Evolutionary conservation across 1,284 basidiomycete genomes (phyloP), one percentile per base, ranked within the genome.

Genomic region (Hypsizygus ulmarius): DNA sequence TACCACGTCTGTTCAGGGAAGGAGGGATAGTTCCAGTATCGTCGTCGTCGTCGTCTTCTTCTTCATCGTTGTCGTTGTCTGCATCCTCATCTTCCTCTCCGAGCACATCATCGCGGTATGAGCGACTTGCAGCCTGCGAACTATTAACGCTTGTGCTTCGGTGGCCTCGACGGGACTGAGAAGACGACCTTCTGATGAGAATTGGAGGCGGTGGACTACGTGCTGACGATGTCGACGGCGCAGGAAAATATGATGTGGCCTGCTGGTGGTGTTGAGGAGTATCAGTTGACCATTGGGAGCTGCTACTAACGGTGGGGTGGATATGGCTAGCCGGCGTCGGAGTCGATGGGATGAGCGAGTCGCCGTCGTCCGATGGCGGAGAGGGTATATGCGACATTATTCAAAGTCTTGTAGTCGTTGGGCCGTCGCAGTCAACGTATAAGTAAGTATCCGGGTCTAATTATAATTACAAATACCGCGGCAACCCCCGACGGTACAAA

Each of bases 101-200:
- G 25, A 71, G 57, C 25, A 67, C 59, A 28, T 76, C 75, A 41
- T 82, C 79, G 42, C 69, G 69, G 52, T 72, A 67, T 3, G 65
- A 62, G 43, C 73, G 72, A 29, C 69, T 58, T 18, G 74, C 68
- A 7, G 70, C 71, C 41, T 72, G 75, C 12, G 78, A 77, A 56
- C 81, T 81, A 61, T 78, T 74, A 43, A 77, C 64, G 59, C 84
- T 86, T 14, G 76, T 74, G 61, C 83, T 87, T 58, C 84, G 74
- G 6, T 66, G 65, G 27, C 70, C 73, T 33, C 69, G 69, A 12
- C 69, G 65, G 1, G 79, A 77, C 47, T 74, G 71, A 6, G 69
- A 60, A 11, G 84, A 83, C 40, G 75, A 68, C 49, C 66, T 78
- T 41, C 79, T 66, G 25, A 72, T 59, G 18, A 75, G 64, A 25